phyloP scores from a whole-genome alignment of 768 basidiomycete genomes.

The Cyathus striatus region DNA sequence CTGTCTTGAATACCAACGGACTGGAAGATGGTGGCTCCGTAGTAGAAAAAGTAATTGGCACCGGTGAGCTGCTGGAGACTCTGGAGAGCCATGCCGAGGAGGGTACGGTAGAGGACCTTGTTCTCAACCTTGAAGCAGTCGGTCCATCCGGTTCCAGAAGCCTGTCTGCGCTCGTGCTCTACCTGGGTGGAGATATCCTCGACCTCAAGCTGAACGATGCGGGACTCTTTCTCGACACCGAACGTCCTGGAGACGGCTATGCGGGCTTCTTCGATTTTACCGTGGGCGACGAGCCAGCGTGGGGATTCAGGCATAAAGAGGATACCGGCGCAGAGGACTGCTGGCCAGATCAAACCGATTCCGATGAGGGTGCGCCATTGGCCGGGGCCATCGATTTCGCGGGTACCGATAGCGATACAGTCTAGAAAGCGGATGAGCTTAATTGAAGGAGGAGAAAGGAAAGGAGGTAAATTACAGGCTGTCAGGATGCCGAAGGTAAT shows the following conservation, averaged over 20 bases:
- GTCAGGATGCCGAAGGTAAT: slow-evolving; percentile 70
- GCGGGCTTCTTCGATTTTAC: slow-evolving; percentile 42
- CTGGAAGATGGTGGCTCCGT: slow-evolving; percentile 60
- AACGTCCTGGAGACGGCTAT: slow-evolving; percentile 41
- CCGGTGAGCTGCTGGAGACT: slow-evolving; percentile 70
- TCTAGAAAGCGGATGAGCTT: slow-evolving; percentile 23
- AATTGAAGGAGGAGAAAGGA: background rate
- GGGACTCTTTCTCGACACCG: slow-evolving; percentile 38
- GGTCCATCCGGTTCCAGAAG: slow-evolving; percentile 60
- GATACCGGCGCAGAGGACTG: slow-evolving; percentile 59
- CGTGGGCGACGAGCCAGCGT: slow-evolving; percentile 53
- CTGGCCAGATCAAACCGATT: slow-evolving; percentile 58
- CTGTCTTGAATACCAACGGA: slow-evolving; percentile 65
- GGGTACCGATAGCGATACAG: slow-evolving; percentile 66
- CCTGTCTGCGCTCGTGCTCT: slow-evolving; percentile 39
- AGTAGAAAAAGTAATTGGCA: slow-evolving; percentile 69
- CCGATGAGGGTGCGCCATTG: slow-evolving; percentile 64
- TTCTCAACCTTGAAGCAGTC: slow-evolving; percentile 55
- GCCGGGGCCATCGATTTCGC: slow-evolving; percentile 35
- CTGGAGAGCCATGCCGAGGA: slow-evolving; percentile 62
- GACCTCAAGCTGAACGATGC: slow-evolving; percentile 40
- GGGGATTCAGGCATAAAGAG: slow-evolving; percentile 68
- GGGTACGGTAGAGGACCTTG: slow-evolving; percentile 61
- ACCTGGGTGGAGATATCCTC: slow-evolving; percentile 52
- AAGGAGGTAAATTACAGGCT: slow-evolving; percentile 41